Evolutionary conservation across 768 basidiomycete species (phyloP).

Genomic region (Boletus sp.): DNA sequence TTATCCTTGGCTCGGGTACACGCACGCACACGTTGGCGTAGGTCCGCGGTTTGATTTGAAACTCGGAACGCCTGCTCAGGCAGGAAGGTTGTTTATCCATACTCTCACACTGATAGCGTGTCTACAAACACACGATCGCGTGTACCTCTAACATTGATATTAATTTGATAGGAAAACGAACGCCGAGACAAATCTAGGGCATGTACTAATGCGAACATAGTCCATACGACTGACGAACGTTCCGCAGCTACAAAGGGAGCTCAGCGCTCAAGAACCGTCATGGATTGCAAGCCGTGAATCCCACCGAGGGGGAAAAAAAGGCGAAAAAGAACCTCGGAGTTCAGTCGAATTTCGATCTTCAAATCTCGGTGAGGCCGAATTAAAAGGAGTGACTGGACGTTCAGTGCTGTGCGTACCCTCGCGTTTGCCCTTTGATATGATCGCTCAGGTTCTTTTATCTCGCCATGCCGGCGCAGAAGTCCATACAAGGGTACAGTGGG

Average conservation of each 20-base stretch:
- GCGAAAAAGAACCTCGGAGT: neutral
- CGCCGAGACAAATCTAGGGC: neutral
- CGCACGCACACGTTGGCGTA: neutral
- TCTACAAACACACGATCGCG: neutral
- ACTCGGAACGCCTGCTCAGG: neutral
- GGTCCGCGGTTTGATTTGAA: neutral
- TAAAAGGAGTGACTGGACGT: no score
- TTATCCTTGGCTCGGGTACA: neutral
- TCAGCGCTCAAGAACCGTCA: neutral
- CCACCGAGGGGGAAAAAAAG: neutral
- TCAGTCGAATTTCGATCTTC: neutral
- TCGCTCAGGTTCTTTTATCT: neutral
- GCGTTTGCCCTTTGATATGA: neutral
- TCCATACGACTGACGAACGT: neutral
- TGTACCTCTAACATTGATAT: neutral
- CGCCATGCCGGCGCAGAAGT: neutral
- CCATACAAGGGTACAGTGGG: neutral
- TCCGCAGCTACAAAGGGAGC: neutral
- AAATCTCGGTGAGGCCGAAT: neutral
- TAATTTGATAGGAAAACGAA: neutral
- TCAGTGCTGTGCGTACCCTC: neutral
- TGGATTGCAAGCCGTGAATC: neutral
- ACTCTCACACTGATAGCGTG: neutral
- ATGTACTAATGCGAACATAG: neutral
- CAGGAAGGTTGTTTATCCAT: neutral